These are phyloP conservation scores for Alternaria sp. DNA, from an alignment of 2,329 filamentous ascomycete species.

Conservation along the genomic window DNA sequence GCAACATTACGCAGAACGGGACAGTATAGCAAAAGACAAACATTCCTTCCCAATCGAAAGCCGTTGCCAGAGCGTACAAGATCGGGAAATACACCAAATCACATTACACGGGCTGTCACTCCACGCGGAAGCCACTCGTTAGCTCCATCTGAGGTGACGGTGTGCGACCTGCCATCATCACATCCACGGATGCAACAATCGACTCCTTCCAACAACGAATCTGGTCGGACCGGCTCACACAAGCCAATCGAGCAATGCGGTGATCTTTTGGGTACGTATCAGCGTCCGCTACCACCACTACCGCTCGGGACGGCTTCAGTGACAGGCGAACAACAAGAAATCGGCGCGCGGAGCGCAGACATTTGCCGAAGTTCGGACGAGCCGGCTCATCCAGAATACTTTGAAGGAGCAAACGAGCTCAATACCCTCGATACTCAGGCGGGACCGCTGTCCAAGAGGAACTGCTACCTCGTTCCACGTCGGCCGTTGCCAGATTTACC, in stretches of 20 bases:
- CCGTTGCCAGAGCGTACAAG: not conserved
- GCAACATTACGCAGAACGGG: not conserved
- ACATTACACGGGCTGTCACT: constrained; percentile 19
- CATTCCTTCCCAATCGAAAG: not conserved
- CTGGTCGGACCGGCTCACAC: not conserved
- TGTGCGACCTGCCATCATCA: constrained; percentile 23
- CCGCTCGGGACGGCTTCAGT: constrained; percentile 9
- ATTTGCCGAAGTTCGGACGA: not conserved
- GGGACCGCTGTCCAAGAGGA: not conserved
- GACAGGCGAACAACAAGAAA: not conserved
- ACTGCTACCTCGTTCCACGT: not conserved
- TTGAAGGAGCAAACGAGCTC: not conserved
- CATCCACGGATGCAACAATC: constrained; percentile 21
- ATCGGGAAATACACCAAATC: constrained; percentile 10
- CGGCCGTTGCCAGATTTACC: not conserved
- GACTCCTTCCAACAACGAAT: not conserved
- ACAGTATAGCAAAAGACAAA: constrained; percentile 4
- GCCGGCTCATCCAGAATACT: not conserved
- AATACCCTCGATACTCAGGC: not conserved
- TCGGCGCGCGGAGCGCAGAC: not conserved
- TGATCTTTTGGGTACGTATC: not conserved
- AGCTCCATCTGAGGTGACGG: constrained; percentile 1
- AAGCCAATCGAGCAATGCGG: not conserved
- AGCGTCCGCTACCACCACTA: constrained; percentile 18
- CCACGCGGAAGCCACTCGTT: constrained; percentile 20